Evolutionary conservation across 257 asterid genomes (phyloP).

Genomic region (Anisodus acutangulus): DNA sequence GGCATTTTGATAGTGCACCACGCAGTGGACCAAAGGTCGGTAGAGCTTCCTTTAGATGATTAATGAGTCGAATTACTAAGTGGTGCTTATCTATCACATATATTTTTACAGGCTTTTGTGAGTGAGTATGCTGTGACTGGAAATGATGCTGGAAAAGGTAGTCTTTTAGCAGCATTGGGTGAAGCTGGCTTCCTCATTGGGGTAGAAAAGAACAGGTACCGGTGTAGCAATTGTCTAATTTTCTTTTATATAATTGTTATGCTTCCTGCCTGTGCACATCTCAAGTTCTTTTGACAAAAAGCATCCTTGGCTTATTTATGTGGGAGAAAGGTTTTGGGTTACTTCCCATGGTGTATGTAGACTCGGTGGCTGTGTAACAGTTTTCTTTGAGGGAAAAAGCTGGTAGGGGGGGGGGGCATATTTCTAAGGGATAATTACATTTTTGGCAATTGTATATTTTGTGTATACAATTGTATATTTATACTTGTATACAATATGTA

Average conservation of each 20-base stretch:
- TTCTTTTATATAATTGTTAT: not conserved
- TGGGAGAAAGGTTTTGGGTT: not conserved
- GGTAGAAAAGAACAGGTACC: slow-evolving; percentile 84
- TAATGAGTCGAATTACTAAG: slow-evolving; percentile 17
- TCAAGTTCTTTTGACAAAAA: not conserved
- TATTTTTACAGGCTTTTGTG: slow-evolving; percentile 77
- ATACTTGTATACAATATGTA: too few species aligned
- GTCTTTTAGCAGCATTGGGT: slow-evolving; percentile 86
- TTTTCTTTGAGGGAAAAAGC: not conserved
- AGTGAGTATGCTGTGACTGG: slow-evolving; percentile 96
- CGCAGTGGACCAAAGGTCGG: slow-evolving; percentile 90
- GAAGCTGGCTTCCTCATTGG: slow-evolving; percentile 96
- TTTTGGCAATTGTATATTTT: too few species aligned
- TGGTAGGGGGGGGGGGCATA: too few species aligned
- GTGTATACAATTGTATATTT: too few species aligned
- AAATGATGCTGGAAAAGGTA: slow-evolving; percentile 81
- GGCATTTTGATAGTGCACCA: slow-evolving; percentile 58
- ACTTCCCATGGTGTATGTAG: not conserved
- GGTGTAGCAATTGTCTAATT: not conserved
- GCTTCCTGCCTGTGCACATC: not conserved
- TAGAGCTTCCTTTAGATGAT: slow-evolving; percentile 27
- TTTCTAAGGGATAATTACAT: too few species aligned
- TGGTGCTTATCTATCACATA: slow-evolving; percentile 18
- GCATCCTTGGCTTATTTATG: not conserved
- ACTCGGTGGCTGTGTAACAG: not conserved